Base-by-base conservation (phyloP, 352 stramenopile species). In the Thraustochytrium striatum region DNA sequence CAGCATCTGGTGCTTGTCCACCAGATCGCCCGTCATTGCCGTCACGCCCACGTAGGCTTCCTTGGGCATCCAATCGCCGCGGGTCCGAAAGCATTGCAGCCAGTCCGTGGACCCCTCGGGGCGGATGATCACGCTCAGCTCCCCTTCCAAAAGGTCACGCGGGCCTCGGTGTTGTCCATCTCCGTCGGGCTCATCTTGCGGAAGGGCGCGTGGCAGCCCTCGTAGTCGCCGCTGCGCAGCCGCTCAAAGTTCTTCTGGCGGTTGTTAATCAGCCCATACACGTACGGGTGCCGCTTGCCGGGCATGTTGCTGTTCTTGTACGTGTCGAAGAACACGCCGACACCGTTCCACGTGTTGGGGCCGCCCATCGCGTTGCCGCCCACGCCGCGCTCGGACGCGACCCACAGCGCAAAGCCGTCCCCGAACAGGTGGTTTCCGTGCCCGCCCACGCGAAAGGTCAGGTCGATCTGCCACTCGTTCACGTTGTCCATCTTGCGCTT, bases 1-100 rank as follows among this genome's bases (percentile, higher is more conserved):
- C 9, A 81, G 16, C 72, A 81, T 81, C 13, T 81, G 72, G 62
- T 81, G 72, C 58, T 82, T 81, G 47, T 81, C 72, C 8, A 79
- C 62, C n/a, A 81, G 58, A 41, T 81, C 59, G 50, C 72, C 72
- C 16, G 72, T 81, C 72, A 81, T 81, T 11, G 72, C 72, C 13
- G 59, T 79, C 13, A 81, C 61, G 28, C 72, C 72, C 19, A 81
- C 35, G 36, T 39, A 81, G 1, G 53, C 35, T 8, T 61, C n/a
- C 7, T 38, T 9, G 3, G 57, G 57, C 16, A 79, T 28, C 19
- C 68, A 1, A 11, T 61, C 21, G 41, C 81, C 50, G 7, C 25
- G 7, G 16, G 81, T 43, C 16, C 5, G n/a, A 41, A 81, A 61
- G 39, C 72, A 81, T 32, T 79, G 57, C 28, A 81, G 2, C 72